Evolutionary conservation across 2,329 filamentous ascomycete species (phyloP).

Genomic region (Thielaviopsis punctulata): DNA sequence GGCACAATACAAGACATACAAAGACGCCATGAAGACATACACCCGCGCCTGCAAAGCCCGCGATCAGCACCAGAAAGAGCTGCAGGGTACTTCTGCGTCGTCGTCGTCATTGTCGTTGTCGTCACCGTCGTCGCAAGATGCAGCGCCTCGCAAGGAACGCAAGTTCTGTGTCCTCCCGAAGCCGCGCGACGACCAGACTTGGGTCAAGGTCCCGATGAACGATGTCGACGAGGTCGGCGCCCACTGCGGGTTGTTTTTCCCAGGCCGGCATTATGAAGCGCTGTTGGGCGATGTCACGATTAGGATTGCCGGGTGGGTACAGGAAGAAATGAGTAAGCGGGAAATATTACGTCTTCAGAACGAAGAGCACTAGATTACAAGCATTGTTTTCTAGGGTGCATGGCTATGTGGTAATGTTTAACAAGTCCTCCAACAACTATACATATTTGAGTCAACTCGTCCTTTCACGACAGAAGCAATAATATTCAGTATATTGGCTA

Average conservation of each 20-base stretch:
- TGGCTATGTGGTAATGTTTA: not conserved
- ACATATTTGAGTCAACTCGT: no score
- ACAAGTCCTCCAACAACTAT: no score
- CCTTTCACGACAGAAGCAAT: no score
- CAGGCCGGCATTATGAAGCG: slow-evolving; percentile 54
- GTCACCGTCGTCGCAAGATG: slow-evolving; percentile 11
- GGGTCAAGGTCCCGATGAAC: slow-evolving; percentile 67
- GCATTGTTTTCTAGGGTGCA: no score
- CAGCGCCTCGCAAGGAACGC: slow-evolving; percentile 39
- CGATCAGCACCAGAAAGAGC: no score
- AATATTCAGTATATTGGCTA: no score
- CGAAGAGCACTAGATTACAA: no score
- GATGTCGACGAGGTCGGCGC: slow-evolving; percentile 72
- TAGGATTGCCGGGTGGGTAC: slow-evolving; percentile 51
- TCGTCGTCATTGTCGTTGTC: not conserved
- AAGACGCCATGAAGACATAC: slow-evolving; percentile 16
- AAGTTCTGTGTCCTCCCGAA: slow-evolving; percentile 66
- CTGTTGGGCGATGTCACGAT: slow-evolving; percentile 60
- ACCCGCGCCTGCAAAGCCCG: slow-evolving; percentile 45
- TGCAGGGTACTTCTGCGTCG: no score
- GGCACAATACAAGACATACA: slow-evolving; percentile 44
- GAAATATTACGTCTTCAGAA: slow-evolving; percentile 13
- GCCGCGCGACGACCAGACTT: slow-evolving; percentile 45
- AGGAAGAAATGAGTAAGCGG: slow-evolving; percentile 37
- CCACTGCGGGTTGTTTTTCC: slow-evolving; percentile 66